Evolutionary conservation across 148 eudicot species (phyloP), one percentile per base, ranked within the genome.

Genomic region (Mesembryanthemum crystallinum): DNA sequence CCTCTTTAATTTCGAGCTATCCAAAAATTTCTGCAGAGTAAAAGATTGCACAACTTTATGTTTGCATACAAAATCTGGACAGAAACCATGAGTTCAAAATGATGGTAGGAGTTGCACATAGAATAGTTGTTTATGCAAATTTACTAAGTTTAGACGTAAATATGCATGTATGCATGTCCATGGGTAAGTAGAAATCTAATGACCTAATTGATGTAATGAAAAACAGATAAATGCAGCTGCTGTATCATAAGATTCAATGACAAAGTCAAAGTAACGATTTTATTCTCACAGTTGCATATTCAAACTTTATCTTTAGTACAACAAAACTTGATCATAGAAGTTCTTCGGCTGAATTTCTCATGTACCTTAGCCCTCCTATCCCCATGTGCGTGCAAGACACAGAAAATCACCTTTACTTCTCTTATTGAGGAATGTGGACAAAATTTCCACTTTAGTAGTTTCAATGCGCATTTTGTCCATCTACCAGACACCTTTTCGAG

Each of bases 1-100:
- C 82, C 98, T 86, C 84, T 94, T 94, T 74, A 94, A 77, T 79
- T 94, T 94, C 42, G 98, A 94, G 80, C 98, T 94, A 76, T 92
- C 98, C 89, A 94, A 85, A 86, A 94, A 94, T 92, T 94, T 92
- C 98, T 94, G 98, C 88, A 83, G 72, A 52, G 71, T 42, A 80
- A 73, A 52, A 64, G 67, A 43, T 23, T 35, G 12, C 17, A 49
- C 14, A 43, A 61, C 42, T 68, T 37, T 27, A 68, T 42, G 47
- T 7, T 37, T 25, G 30, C 7, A 45, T 57, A 23, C 63, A 43
- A 13, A 66, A 8, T 9, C n/a, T 14, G 13, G 51, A 47, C 55
- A n/a, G 15, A 71, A 67, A 33, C 20, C 4, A 64, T 13, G 9
- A 30, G 33, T 14, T 23, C 10, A 57, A 18, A 14, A 35, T 21